These are phyloP conservation scores for Jamesozyma lodderae DNA, from an alignment of 805 yeast species.

Conservation along the genomic window DNA sequence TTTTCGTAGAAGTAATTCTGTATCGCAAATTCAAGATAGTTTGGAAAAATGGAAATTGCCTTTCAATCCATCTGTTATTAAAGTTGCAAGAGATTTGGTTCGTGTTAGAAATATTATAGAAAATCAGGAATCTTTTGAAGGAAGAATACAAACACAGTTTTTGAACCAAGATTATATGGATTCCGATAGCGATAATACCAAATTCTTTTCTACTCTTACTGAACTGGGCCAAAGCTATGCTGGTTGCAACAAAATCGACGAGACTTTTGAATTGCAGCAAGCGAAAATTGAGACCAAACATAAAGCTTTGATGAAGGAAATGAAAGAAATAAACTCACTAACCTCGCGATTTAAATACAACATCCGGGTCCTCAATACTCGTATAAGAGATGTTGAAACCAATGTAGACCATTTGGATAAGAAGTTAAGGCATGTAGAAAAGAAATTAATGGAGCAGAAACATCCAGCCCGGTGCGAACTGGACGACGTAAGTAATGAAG, in stretches of 20 bases:
- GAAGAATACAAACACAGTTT: neutral
- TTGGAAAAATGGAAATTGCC: conserved; percentile 25
- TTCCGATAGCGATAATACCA: too few species aligned
- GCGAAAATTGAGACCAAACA: neutral
- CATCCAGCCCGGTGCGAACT: neutral
- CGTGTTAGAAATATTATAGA: conserved; percentile 5
- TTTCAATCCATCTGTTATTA: conserved; percentile 26
- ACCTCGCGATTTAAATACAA: conserved; percentile 61
- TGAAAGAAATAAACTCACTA: conserved; percentile 44
- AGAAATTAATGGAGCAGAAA: conserved; percentile 8
- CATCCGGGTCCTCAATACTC: conserved; percentile 45
- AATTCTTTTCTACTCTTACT: too few species aligned
- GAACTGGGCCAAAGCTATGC: too few species aligned
- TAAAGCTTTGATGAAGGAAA: conserved; percentile 25
- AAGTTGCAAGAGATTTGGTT: conserved; percentile 23
- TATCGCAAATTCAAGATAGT: conserved; percentile 20
- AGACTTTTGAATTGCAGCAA: neutral
- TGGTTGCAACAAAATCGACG: too few species aligned
- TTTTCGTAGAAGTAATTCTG: conserved; percentile 17
- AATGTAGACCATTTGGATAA: conserved; percentile 39
- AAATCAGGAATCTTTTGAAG: neutral
- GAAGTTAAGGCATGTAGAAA: conserved; percentile 16
- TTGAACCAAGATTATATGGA: too few species aligned
- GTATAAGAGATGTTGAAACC: conserved; percentile 61
- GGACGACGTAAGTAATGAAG: conserved; percentile 8